phyloP scores from a whole-genome alignment of 192 early-diverging fungal genomes.

The Backusella mclennaniae region DNA sequence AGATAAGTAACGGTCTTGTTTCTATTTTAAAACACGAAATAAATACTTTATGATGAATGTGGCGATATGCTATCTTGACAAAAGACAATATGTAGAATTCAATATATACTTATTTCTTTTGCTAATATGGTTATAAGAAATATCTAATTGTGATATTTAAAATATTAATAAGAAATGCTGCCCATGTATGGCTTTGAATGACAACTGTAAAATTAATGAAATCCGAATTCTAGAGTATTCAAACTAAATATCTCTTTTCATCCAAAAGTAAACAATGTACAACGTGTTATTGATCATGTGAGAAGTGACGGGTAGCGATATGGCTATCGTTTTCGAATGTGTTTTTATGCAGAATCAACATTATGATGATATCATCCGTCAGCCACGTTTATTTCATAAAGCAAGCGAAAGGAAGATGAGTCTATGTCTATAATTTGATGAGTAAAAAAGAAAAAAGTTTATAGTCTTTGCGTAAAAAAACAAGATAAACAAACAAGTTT shows the following conservation, averaged over 20 bases:
- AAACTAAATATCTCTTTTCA: no score
- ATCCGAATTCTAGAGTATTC: no score
- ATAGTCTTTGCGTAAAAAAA: neutral
- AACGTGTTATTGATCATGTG: no score
- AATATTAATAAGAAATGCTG: no score
- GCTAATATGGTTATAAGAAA: no score
- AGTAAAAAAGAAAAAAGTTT: neutral
- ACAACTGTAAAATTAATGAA: neutral
- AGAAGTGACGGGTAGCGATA: no score
- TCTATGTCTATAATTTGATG: neutral
- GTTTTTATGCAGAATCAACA: neutral
- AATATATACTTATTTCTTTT: neutral
- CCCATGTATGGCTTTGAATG: neutral
- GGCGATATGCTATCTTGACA: neutral
- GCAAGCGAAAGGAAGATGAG: neutral
- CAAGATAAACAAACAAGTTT: neutral
- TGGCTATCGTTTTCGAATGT: no score
- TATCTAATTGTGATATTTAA: no score
- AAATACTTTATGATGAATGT: no score
- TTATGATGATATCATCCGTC: neutral
- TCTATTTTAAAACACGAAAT: no score
- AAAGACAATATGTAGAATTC: neutral
- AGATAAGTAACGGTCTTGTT: no score
- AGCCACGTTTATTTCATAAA: conserved; percentile 1
- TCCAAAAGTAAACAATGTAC: no score